Percentiles rank a stretch among this genome's conserved stretches.
Evolutionary conservation across 2,329 filamentous ascomycete species (phyloP).

Genomic region (Fusarium sp.): DNA sequence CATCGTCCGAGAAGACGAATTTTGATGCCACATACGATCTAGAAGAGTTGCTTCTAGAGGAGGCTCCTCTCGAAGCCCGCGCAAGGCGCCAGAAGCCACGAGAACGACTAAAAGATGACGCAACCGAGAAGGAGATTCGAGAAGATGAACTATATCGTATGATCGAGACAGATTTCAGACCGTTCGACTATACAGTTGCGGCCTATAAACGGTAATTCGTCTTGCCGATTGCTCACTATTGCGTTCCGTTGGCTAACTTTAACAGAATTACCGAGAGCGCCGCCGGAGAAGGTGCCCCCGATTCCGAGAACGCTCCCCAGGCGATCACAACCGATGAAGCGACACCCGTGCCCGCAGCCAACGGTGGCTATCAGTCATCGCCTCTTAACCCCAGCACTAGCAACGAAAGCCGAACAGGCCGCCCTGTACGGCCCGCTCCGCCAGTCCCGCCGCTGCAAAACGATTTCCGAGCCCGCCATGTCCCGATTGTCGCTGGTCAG

Average conservation of each 20-base stretch:
- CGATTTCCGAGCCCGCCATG: slow-evolving; percentile 60
- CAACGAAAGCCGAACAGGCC: slow-evolving; percentile 46
- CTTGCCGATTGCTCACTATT: background rate
- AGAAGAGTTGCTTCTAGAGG: slow-evolving; percentile 92
- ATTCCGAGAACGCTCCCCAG: slow-evolving; percentile 53
- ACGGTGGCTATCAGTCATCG: slow-evolving; percentile 44
- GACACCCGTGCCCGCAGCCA: slow-evolving; percentile 54
- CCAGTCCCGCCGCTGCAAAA: slow-evolving; percentile 62
- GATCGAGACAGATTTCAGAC: slow-evolving; percentile 93
- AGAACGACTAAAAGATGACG: slow-evolving; percentile 91
- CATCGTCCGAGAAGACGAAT: slow-evolving; percentile 97
- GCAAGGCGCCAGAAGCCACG: slow-evolving; percentile 94
- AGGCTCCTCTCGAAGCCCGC: slow-evolving; percentile 92
- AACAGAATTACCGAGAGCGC: slow-evolving; percentile 55
- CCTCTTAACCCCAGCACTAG: slow-evolving; percentile 45
- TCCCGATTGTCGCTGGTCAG: slow-evolving; percentile 70
- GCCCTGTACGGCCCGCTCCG: slow-evolving; percentile 50
- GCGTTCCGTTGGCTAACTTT: slow-evolving; percentile 33
- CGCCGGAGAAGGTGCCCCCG: slow-evolving; percentile 28
- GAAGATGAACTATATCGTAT: slow-evolving; percentile 94
- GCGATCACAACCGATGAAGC: slow-evolving; percentile 66
- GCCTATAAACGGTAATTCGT: slow-evolving; percentile 78
- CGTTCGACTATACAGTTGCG: slow-evolving; percentile 92
- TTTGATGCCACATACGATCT: slow-evolving; percentile 98
- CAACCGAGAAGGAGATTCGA: slow-evolving; percentile 92